Conservation (phyloP, 1,284 basidiomycete species). For the Tremellales sp. region DNA sequence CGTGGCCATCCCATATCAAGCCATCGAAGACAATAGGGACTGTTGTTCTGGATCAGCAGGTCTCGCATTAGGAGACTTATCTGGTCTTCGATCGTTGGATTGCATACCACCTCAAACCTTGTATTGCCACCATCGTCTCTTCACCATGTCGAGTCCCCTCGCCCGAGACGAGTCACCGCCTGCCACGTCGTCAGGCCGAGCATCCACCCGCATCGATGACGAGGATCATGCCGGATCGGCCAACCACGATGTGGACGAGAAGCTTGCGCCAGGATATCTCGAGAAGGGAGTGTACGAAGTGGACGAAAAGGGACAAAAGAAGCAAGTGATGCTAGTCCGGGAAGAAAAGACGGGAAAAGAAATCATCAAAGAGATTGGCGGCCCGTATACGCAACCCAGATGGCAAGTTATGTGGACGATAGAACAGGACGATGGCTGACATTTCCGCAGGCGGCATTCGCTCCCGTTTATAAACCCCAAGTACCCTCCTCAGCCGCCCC, state of each 20-base stretch:
- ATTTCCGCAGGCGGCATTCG: slow-evolving; percentile 38
- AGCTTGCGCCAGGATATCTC: background rate
- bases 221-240: background rate
- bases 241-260: background rate
- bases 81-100: too few species aligned
- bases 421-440: slow-evolving; percentile 5
- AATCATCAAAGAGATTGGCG: slow-evolving; percentile 35
- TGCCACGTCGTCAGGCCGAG: background rate
- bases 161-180: background rate
- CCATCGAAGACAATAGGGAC: too few species aligned
- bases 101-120: too few species aligned
- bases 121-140: background rate
- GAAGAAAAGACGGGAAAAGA: slow-evolving; percentile 41
- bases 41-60: too few species aligned
- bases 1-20: too few species aligned
- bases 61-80: too few species aligned
- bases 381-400: slow-evolving; percentile 40
- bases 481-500: slow-evolving; percentile 52
- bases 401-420: slow-evolving; percentile 29
- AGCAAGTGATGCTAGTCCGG: slow-evolving; percentile 38
- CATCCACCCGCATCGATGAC: background rate
- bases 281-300: slow-evolving; percentile 18
- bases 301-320: slow-evolving; percentile 27
- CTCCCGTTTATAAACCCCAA: slow-evolving; percentile 46
- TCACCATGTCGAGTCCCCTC: background rate